Conservation (phyloP, 2,329 filamentous ascomycete genomes). For the Aspergillus uvarum region DNA sequence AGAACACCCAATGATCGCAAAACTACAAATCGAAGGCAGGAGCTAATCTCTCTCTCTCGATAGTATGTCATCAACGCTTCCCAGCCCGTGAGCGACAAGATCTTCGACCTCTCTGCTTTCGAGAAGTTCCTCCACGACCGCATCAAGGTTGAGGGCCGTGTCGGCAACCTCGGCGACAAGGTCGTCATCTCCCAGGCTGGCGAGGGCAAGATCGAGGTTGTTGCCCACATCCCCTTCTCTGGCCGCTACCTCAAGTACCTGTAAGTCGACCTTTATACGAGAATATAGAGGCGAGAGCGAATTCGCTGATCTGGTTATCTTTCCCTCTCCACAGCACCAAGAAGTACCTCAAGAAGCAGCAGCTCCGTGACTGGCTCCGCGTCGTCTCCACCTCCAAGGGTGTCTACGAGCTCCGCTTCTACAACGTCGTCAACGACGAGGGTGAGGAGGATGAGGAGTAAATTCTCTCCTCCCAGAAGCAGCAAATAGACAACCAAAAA, state of each 20-base stretch:
- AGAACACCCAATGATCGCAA: not conserved
- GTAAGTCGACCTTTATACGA: slow-evolving; percentile 56
- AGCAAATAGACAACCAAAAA: slow-evolving; percentile 14
- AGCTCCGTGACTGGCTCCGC: slow-evolving; percentile 99
- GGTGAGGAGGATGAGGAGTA: slow-evolving; percentile 99
- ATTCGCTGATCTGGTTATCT: not conserved
- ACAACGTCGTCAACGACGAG: slow-evolving; percentile 99
- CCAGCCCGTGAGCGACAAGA: slow-evolving; percentile 98
- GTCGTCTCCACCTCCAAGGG: slow-evolving; percentile 97
- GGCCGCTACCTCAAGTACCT: slow-evolving; percentile 99
- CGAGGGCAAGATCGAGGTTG: slow-evolving; percentile 97
- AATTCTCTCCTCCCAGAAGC: slow-evolving; percentile 40
- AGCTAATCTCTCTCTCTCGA: not conserved
- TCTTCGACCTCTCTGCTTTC: slow-evolving; percentile 98
- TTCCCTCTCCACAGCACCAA: slow-evolving; percentile 68
- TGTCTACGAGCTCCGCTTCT: slow-evolving; percentile 99
- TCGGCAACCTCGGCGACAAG: slow-evolving; percentile 94
- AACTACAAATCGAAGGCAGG: not conserved
- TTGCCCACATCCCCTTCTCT: slow-evolving; percentile 96
- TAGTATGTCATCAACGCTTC: slow-evolving; percentile 99
- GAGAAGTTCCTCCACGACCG: slow-evolving; percentile 99
- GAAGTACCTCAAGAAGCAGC: slow-evolving; percentile 99
- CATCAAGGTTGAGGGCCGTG: slow-evolving; percentile 99
- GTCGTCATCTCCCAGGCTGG: slow-evolving; percentile 86
- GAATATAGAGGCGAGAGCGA: not conserved